Percentiles rank a stretch among this genome's conserved stretches.
phyloP scores from a whole-genome alignment of 768 basidiomycete species.

The Cantharellus anzutake region DNA sequence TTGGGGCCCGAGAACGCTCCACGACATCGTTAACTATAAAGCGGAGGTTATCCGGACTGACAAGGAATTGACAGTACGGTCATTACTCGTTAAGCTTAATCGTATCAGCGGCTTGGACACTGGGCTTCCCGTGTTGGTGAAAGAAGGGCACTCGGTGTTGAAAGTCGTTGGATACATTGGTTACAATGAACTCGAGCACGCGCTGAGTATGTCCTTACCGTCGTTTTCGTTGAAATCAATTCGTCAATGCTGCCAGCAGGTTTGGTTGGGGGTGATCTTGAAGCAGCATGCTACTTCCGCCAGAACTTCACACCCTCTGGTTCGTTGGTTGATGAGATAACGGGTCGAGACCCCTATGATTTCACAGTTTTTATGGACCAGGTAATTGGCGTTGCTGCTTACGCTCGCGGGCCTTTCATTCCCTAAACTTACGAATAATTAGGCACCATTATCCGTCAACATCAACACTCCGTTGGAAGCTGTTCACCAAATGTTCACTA shows the following conservation, averaged over 20 bases:
- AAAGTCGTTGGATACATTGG: slow-evolving; percentile 84
- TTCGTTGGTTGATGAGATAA: neutral
- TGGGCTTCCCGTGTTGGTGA: slow-evolving; percentile 66
- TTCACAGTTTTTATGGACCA: slow-evolving; percentile 85
- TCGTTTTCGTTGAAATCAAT: neutral
- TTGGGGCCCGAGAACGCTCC: slow-evolving; percentile 61
- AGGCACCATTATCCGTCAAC: slow-evolving; percentile 79
- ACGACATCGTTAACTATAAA: slow-evolving; percentile 49
- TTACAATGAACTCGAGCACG: slow-evolving; percentile 84
- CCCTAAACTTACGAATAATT: neutral
- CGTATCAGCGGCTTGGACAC: slow-evolving; percentile 33
- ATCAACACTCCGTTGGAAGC: slow-evolving; percentile 78
- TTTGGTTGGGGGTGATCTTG: no score
- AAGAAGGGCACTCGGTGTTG: slow-evolving; percentile 27
- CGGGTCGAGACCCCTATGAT: slow-evolving; percentile 26
- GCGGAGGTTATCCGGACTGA: slow-evolving; percentile 58
- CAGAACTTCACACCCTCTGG: no score
- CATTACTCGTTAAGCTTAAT: slow-evolving; percentile 51
- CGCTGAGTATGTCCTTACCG: slow-evolving; percentile 40
- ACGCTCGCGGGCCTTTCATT: slow-evolving; percentile 1
- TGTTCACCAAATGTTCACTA: slow-evolving; percentile 84
- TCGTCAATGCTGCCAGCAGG: no score
- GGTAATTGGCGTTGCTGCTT: slow-evolving; percentile 21
- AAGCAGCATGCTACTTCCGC: no score
- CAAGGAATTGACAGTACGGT: slow-evolving; percentile 54